These are phyloP conservation scores for Phytophthora tentaculata DNA, from an alignment of 352 stramenopile species.

Conservation along the genomic window DNA sequence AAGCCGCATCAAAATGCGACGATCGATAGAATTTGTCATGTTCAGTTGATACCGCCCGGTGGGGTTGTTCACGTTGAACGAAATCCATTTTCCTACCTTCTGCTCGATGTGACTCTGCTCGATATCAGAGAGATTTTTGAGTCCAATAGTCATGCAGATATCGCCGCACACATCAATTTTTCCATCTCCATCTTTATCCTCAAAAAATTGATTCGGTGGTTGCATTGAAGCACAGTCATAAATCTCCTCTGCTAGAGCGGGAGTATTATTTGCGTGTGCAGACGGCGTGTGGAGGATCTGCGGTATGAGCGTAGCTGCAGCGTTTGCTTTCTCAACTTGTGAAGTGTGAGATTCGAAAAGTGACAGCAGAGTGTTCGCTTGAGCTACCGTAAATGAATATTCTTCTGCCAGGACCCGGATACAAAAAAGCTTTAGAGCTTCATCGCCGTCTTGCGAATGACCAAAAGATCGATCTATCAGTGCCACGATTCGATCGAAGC, in stretches of 20 bases:
- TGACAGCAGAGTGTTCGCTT: constrained; percentile 62
- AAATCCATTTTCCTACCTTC: constrained; percentile 81
- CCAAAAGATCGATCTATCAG: constrained; percentile 58
- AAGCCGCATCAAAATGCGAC: constrained; percentile 76
- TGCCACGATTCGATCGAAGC: constrained; percentile 47
- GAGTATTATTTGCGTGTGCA: neutral
- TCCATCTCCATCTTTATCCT: constrained; percentile 81
- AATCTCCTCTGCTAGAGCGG: constrained; percentile 36
- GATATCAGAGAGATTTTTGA: constrained; percentile 65
- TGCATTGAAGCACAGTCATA: constrained; percentile 71
- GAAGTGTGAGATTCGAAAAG: constrained; percentile 70
- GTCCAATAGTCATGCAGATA: constrained; percentile 78
- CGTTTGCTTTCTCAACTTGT: constrained; percentile 73
- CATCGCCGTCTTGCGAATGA: constrained; percentile 51
- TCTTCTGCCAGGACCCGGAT: constrained; percentile 70
- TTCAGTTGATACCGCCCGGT: constrained; percentile 73
- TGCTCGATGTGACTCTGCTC: constrained; percentile 76
- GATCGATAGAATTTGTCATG: constrained; percentile 73
- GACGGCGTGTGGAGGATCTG: constrained; percentile 51
- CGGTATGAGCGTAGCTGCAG: constrained; percentile 65
- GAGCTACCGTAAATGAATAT: constrained; percentile 59
- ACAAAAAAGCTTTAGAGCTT: constrained; percentile 67
- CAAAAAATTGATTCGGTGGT: constrained; percentile 68
- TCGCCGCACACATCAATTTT: constrained; percentile 85
- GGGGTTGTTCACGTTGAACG: constrained; percentile 75